Evolutionary conservation across 1,284 basidiomycete species (phyloP), one percentile per base, ranked within the genome.

Genomic region (Sporisorium exsertum): DNA sequence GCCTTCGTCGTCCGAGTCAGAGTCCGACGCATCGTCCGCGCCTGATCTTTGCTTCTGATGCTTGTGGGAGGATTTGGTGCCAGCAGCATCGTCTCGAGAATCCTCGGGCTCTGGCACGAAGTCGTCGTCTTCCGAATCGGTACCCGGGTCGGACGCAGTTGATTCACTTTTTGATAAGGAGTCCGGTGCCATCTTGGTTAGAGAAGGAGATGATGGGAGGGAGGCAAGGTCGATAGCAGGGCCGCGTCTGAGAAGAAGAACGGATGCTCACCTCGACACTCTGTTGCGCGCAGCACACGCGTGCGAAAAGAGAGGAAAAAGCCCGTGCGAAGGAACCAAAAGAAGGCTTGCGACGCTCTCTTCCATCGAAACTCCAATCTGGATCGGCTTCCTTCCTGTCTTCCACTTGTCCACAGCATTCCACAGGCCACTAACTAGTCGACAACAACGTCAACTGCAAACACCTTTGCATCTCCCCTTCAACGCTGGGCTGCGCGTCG

Each of bases 71-170:
- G 53, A 15, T 18, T 45, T 26, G 16, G 55, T 51, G 22, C 37
- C 46, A 22, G 42, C 40, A 2, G 51, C 43, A 10, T 37, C 16
- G 51, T 10, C 16, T 2, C 20, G 27, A 33, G 66, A 59, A 2
- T 40, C 40, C 24, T 58, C 53, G 15, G 26, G 42, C 40, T 69
- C 56, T 2, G 72, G 72, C 5, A 60, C 52, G n/a, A 72, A 76
- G 46, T 72, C 73, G 50, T 71, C 72, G 35, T 75, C 67, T 16
- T 76, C 73, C 15, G 60, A 64, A 29, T 69, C 71, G 46, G 40
- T 68, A 15, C 37, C 64, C 6, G 58, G 37, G 32, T 62, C 37
- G 9, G 61, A 55, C 3, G 45, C 42, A 8, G 60, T 22, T 16
- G n/a, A 5, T 18, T 29, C 49, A 42, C 40, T 27, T 18, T 27